A percentile compares a stretch with the other conserved stretches of the same genome.
Conservation (phyloP, 148 eudicot genomes). For the Camellia japonica region DNA sequence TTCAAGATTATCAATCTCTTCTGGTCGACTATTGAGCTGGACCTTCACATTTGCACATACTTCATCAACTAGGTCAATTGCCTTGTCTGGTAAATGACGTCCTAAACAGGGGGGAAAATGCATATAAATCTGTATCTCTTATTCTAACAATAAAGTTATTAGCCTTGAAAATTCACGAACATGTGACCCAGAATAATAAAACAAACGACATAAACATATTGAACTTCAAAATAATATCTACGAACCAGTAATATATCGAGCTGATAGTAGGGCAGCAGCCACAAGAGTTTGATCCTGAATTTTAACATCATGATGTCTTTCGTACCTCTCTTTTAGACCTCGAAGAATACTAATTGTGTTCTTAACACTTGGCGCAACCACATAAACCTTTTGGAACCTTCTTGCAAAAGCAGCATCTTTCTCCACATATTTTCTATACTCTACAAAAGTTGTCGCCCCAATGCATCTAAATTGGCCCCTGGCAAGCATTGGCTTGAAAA, state of each 20-base stretch:
- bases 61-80: slow-evolving; percentile 88
- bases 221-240: background rate
- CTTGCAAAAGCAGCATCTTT: slow-evolving; percentile 94
- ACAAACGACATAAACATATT: background rate
- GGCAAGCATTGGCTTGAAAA: too few relatives aligned
- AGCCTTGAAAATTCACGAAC: background rate
- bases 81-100: slow-evolving; percentile 84
- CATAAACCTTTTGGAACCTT: slow-evolving; percentile 91
- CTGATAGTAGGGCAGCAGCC: slow-evolving; percentile 63
- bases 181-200: background rate
- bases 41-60: slow-evolving; percentile 91
- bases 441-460: slow-evolving; percentile 88
- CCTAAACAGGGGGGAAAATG: slow-evolving; percentile 24
- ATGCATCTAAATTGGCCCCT: slow-evolving; percentile 48
- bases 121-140: background rate
- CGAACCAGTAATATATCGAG: slow-evolving; percentile 72
- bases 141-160: background rate
- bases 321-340: too few relatives aligned
- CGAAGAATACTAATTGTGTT: background rate
- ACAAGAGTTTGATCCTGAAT: slow-evolving; percentile 81
- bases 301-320: slow-evolving; percentile 69
- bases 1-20: slow-evolving; percentile 87
- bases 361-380: slow-evolving; percentile 76
- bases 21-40: slow-evolving; percentile 89
- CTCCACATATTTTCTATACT: slow-evolving; percentile 82